Evolutionary conservation across 176 grass and related monocot species (phyloP), one percentile per base, ranked within the genome.

Genomic region (Aechmea fasciata): DNA sequence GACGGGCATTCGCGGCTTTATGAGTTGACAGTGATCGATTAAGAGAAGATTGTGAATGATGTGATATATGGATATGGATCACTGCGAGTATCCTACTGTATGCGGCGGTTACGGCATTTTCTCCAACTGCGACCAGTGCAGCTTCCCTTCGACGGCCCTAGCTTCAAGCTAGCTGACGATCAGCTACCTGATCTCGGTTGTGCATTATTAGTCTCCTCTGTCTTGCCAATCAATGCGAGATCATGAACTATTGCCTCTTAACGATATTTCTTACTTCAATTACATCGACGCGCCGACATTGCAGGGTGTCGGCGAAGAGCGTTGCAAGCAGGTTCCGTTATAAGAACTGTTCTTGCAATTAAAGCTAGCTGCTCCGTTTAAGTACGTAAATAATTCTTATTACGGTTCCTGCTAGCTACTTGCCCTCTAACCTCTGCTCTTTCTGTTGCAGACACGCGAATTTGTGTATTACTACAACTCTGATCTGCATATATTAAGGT

Each of bases 401-500:
- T 69, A 83, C 11, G 86, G 89, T 33, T 75, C 67, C 13, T 99
- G 89, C 55, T 87, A 83, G n/a, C n/a, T n/a, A n/a, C 28, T 59
- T 97, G 63, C 65, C 71, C 52, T 63, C 76, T 62, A 72, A 85
- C 26, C 57, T 93, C 59, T 85, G n/a, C n/a, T n/a, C n/a, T n/a
- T 93, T 50, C 90, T 89, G 13, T 82, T 93, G 25, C 81, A 81
- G 72, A 77, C 75, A 69, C 81, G 85, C 63, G 55, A 87, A 15
- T 28, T 80, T 64, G 78, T 63, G 23, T 10, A 66, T 9, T 70
- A 79, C 52, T 88, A 85, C 54, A 90, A 99, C 71, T 84, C 86
- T 75, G n/a, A n/a, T 83, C 84, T 52, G 81, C 84, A 74, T 85
- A 87, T 69, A 71, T 99, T 72, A 99, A 99, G 72, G 87, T 99